Evolutionary conservation across 2,329 filamentous ascomycete genomes (phyloP), one percentile per base, ranked within the genome.

Genomic region (Capronia americana): DNA sequence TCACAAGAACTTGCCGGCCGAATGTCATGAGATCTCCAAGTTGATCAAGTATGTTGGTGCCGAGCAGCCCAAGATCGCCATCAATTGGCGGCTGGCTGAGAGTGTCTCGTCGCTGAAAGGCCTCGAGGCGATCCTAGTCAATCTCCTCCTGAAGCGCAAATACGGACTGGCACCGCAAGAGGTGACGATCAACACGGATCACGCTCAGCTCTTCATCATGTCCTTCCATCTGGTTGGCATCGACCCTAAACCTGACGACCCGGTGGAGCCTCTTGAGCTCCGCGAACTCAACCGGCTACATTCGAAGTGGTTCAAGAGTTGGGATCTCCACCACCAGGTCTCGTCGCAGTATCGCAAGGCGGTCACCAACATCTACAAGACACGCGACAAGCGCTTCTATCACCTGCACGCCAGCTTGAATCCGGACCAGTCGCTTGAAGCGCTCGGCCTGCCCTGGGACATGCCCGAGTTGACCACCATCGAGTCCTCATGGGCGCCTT

Each of bases 81-180:
- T 87, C 72, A 85, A 84, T 61, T 86, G 85, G 84, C 78, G 84
- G 2, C 84, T 86, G 58, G 83, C 84, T 0, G 85, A 86, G 70
- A 84, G 82, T 58, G 80, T 84, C 1, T 78, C 83, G 0, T 75
- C 82, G 1, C 68, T 85, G 34, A 85, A 85, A 72, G 83, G 76
- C 1, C 72, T 83, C 23, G 83, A 85, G 69, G 83, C 82, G 2
- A 77, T 78, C 0, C 75, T 84, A 67, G 68, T 85, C 24, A 81
- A 79, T 56, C 75, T 76, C 0, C 72, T 85, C 8, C 60, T 85
- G 5, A 75, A 77, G 50, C 74, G 75, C 12, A 84, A 84, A 66
- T 85, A 85, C 65, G 73, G 74, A 0, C 24, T 60, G 26, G 24
- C 34, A 11, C 57, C 61, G 14, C 56, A 67, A 32, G 48, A 61